phyloP scores from a whole-genome alignment of 148 eudicot genomes.

The Polygonum maritimum region DNA sequence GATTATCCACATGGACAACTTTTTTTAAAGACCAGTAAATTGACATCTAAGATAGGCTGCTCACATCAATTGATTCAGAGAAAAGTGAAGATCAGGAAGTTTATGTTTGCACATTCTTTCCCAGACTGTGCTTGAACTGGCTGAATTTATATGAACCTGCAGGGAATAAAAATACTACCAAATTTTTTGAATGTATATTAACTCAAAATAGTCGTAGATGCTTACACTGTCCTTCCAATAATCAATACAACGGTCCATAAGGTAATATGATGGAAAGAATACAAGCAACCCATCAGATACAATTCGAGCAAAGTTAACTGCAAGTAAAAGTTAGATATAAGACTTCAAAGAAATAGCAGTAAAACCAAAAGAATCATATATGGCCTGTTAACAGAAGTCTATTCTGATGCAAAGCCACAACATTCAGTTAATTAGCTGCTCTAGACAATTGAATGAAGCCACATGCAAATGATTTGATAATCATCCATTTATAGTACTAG shows the following conservation, averaged over 20 bases:
- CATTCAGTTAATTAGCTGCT: too few species aligned
- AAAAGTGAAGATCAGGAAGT: constrained; percentile 93
- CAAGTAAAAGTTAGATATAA: constrained; percentile 3
- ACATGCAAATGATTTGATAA: too few species aligned
- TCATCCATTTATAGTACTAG: too few species aligned
- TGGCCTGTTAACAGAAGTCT: background rate
- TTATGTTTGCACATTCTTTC: constrained; percentile 93
- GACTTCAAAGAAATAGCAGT: background rate
- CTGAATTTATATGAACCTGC: constrained; percentile 42
- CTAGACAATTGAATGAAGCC: too few species aligned
- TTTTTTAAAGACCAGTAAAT: background rate
- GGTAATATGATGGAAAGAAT: constrained; percentile 91
- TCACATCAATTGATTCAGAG: constrained; percentile 70
- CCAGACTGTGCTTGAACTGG: constrained; percentile 70
- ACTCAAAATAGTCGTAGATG: constrained; percentile 10
- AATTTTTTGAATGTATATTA: background rate
- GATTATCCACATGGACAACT: background rate
- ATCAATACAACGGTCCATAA: constrained; percentile 65
- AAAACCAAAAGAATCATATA: background rate
- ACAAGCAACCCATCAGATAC: constrained; percentile 95
- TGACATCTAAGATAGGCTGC: constrained; percentile 8
- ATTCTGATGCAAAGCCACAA: too few species aligned
- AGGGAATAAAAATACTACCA: constrained; percentile 10
- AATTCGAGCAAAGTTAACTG: constrained; percentile 95
- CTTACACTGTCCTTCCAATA: constrained; percentile 86